Evolutionary conservation across 148 eudicot genomes (phyloP).

Genomic region (Cornus controversa): DNA sequence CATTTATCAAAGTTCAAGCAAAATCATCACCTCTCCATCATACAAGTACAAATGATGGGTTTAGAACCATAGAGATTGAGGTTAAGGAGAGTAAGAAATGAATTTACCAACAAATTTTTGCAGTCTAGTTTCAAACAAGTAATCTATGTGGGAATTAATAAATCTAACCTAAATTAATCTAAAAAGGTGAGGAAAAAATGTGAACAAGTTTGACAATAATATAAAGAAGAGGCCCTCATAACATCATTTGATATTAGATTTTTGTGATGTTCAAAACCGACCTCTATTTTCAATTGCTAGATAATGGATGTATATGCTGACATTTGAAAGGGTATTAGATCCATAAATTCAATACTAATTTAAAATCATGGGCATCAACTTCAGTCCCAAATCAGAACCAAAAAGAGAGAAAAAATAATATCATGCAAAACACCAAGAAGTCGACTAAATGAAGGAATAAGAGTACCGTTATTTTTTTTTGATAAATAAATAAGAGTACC

Average conservation of each 20-base stretch:
- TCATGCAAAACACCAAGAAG: too few species aligned
- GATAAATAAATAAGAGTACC: too few species aligned
- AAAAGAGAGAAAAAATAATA: background rate
- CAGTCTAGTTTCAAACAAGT: too few species aligned
- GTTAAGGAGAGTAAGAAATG: too few species aligned
- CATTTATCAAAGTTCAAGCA: too few species aligned
- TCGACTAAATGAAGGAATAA: background rate
- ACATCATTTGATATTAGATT: background rate
- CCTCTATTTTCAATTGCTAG: background rate
- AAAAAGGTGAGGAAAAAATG: too few species aligned
- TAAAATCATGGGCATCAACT: background rate
- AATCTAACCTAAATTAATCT: too few species aligned
- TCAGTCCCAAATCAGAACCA: background rate
- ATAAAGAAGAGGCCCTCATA: background rate
- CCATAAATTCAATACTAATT: background rate
- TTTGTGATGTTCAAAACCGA: background rate
- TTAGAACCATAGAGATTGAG: too few species aligned
- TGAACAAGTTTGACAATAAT: background rate
- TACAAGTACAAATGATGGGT: too few species aligned
- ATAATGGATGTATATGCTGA: background rate
- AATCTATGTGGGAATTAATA: too few species aligned
- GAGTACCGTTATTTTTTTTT: background rate
- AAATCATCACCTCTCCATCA: too few species aligned
- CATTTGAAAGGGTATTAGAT: background rate
- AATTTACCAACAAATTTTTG: too few species aligned